Percentiles rank a stretch among this genome's conserved stretches.
Evolutionary conservation across 805 yeast species (phyloP).

Genomic region (Myxozyma sirexii): DNA sequence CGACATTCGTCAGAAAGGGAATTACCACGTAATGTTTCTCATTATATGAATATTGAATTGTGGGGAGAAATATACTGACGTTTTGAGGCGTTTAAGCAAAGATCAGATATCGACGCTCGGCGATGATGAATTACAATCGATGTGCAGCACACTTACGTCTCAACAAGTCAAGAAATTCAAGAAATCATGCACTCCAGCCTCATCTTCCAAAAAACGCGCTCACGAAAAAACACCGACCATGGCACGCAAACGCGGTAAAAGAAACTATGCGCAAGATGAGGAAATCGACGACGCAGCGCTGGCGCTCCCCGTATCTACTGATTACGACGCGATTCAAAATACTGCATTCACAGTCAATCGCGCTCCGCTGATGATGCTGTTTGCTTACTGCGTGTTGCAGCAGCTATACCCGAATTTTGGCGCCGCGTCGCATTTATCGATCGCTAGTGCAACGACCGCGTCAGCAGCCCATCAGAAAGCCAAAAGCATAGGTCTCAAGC

Average conservation of each 20-base stretch:
- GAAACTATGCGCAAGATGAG: background rate
- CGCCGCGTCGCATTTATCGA: slow-evolving; percentile 23
- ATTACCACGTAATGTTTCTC: slow-evolving; percentile 14
- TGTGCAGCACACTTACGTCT: slow-evolving; percentile 12
- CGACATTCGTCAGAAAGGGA: slow-evolving; percentile 19
- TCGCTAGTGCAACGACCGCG: slow-evolving; percentile 30
- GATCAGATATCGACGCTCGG: slow-evolving; percentile 12
- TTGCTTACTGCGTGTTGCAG: slow-evolving; percentile 17
- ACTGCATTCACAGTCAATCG: slow-evolving; percentile 19
- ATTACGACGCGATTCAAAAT: background rate
- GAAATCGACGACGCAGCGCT: slow-evolving; percentile 13
- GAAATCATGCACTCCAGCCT: background rate
- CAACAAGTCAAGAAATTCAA: slow-evolving; percentile 15
- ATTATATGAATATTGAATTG: background rate
- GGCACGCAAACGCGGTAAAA: slow-evolving; percentile 2
- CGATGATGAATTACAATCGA: slow-evolving; percentile 12
- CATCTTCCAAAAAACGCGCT: background rate
- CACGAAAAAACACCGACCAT: background rate
- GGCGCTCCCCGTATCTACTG: slow-evolving; percentile 13
- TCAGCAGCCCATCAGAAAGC: slow-evolving; percentile 22
- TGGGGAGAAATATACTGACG: background rate
- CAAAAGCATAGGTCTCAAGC: slow-evolving; percentile 14
- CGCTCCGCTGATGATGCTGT: slow-evolving; percentile 31
- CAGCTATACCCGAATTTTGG: slow-evolving; percentile 27
- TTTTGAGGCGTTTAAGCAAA: background rate